Conservation (phyloP, 176 grass and related monocot genomes). For the Triticum urartu region DNA sequence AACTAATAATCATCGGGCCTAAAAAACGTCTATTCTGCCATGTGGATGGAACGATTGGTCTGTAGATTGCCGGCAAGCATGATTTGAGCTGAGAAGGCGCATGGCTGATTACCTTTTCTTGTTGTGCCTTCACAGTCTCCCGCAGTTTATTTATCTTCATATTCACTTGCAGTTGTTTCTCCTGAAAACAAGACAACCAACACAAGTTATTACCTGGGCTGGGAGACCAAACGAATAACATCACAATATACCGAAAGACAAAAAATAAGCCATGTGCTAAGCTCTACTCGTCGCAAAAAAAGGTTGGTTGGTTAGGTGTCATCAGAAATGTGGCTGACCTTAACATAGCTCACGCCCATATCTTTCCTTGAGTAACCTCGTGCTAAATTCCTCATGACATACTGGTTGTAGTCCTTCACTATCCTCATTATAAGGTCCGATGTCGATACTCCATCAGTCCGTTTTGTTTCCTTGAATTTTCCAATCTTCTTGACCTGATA, state of each 20-base stretch:
- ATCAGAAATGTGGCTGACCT: conserved; percentile 51
- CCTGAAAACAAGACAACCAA: conserved; percentile 42
- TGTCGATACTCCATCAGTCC: conserved; percentile 88
- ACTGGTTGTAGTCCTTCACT: conserved; percentile 96
- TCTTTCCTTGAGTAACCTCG: conserved; percentile 94
- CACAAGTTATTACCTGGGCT: conserved; percentile 1
- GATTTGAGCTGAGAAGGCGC: background rate
- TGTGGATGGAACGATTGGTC: background rate
- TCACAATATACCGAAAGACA: background rate
- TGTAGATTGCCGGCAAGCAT: background rate
- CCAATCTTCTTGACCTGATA: conserved; percentile 84
- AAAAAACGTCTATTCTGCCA: background rate
- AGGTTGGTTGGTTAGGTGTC: background rate
- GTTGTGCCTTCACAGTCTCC: conserved; percentile 84
- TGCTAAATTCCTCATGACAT: conserved; percentile 96
- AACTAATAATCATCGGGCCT: background rate
- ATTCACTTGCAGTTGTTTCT: conserved; percentile 95
- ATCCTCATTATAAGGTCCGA: conserved; percentile 99
- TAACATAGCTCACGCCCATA: conserved; percentile 95
- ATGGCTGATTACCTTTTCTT: conserved; percentile 69
- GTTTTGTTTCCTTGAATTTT: conserved; percentile 97
- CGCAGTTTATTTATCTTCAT: conserved; percentile 94
- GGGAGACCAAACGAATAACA: background rate
- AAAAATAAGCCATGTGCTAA: background rate
- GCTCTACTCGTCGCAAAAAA: background rate